Evolutionary conservation across 805 yeast species (phyloP), one percentile per base, ranked within the genome.

Genomic region (Kodamaea kaohsiungensis): DNA sequence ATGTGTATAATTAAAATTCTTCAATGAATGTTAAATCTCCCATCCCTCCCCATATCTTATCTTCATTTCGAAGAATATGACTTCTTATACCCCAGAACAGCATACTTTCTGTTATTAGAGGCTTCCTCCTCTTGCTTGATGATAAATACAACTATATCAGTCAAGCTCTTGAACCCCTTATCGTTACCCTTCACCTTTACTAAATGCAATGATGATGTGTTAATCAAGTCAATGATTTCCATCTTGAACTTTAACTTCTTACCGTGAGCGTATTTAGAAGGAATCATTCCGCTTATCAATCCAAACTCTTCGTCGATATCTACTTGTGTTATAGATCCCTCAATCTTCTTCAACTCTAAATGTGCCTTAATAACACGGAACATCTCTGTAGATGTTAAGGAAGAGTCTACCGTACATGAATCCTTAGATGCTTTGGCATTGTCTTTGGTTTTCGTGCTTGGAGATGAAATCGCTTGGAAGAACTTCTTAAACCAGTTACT

Each of bases 221-320:
- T 68, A 8, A 65, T 63, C 46, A 73, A 69, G 51, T 72, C 77
- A 30, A 73, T 68, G 35, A 79, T 70, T 51, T 67, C 74, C 19
- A 81, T 77, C 59, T 72, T 73, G 59, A 81, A 81, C 58, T 70
- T 75, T 59, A 81, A 66, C 53, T 79, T 79, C 53, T 80, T 70
- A 10, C 81, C 80, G 46, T 69, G 63, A 1, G 82, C 76, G 59
- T 67, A 78, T 40, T 71, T 70, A 12, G 79, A 63, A n/a, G 85
- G 83, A 13, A 81, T 73, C 15, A 71, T 67, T 1, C 84, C 84
- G 54, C 70, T 71, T 17, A 81, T 73, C 13, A 71, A 58, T 3
- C 79, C 76, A 56, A 73, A 72, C 52, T 72, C 77, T 51, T 77
- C 79, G 53, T 74, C 79, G 39, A 79, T 67, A 2, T 71, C 72